These are phyloP conservation scores for Trichoderma sp. DNA, from an alignment of 2,329 filamentous ascomycete species.

Conservation along the genomic window DNA sequence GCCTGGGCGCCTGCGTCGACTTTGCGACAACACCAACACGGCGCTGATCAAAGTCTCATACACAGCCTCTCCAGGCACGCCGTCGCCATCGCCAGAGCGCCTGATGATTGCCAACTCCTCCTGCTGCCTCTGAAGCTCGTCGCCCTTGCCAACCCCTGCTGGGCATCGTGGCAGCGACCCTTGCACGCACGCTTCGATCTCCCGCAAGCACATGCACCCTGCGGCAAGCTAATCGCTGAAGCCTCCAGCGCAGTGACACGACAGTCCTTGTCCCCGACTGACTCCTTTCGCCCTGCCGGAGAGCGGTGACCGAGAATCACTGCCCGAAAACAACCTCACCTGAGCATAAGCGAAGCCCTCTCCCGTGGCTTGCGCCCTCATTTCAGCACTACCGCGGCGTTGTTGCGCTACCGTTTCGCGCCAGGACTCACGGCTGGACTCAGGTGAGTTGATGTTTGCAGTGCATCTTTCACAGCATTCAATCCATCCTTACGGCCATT, in stretches of 20 bases:
- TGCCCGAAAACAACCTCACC: neutral
- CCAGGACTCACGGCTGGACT: neutral
- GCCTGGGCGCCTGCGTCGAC: neutral
- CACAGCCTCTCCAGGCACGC: neutral
- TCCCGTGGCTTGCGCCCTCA: neutral
- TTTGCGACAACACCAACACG: neutral
- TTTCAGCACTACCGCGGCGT: neutral
- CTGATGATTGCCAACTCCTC: neutral
- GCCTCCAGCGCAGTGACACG: neutral
- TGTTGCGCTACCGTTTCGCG: neutral
- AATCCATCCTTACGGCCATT: neutral
- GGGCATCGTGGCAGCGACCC: neutral
- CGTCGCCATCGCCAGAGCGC: neutral
- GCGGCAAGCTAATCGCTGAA: neutral
- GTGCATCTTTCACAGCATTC: neutral
- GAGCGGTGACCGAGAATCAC: neutral
- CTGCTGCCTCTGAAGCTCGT: neutral
- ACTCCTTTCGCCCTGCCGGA: neutral
- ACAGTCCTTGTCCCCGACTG: neutral
- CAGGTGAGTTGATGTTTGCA: neutral
- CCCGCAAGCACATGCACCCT: neutral
- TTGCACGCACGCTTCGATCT: neutral
- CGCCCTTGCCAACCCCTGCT: neutral
- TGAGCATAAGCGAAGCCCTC: neutral
- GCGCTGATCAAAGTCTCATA: neutral